A percentile compares a stretch with the other conserved stretches of the same genome.
These are phyloP conservation scores for Colletotrichum tofieldiae DNA, from an alignment of 2,329 filamentous ascomycete genomes.

Conservation along the genomic window DNA sequence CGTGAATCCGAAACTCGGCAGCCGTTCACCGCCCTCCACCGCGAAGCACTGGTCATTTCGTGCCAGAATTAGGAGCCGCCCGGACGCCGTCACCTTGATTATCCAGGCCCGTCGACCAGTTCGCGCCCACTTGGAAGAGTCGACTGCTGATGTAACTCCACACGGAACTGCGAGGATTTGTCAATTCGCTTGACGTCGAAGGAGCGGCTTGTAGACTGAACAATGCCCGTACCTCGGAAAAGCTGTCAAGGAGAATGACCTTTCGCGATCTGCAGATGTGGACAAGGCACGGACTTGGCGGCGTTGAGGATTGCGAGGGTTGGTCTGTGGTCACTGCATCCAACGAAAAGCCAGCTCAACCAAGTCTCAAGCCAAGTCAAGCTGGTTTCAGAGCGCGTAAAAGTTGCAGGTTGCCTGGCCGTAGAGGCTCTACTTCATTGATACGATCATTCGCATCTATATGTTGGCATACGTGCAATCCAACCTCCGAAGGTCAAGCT, in stretches of 20 bases:
- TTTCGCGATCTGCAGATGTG: not conserved
- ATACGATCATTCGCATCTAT: not conserved
- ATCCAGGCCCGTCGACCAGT: constrained; percentile 5
- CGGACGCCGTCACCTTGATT: constrained; percentile 27
- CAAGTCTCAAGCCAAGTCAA: not conserved
- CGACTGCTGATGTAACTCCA: constrained; percentile 7
- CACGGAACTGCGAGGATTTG: not conserved
- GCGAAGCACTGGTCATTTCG: constrained; percentile 36
- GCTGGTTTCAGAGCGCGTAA: not conserved
- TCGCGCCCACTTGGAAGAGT: not conserved
- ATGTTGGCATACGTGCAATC: not conserved
- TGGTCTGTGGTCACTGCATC: not conserved
- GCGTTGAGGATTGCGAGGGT: not conserved
- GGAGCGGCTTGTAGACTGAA: not conserved
- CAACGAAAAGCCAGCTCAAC: not conserved
- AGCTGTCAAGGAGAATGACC: not conserved
- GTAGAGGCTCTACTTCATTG: not conserved
- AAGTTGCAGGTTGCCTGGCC: not conserved
- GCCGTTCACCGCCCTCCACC: constrained; percentile 34
- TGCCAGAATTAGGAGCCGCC: constrained; percentile 18
- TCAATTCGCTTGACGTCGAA: not conserved
- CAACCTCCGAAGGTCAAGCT: not conserved
- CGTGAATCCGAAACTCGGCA: constrained; percentile 41
- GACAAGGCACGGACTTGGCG: not conserved
- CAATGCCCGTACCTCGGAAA: not conserved